These are phyloP conservation scores for Acanthamoeba healyi DNA, from an alignment of 208 protist genomes.

Conservation along the genomic window DNA sequence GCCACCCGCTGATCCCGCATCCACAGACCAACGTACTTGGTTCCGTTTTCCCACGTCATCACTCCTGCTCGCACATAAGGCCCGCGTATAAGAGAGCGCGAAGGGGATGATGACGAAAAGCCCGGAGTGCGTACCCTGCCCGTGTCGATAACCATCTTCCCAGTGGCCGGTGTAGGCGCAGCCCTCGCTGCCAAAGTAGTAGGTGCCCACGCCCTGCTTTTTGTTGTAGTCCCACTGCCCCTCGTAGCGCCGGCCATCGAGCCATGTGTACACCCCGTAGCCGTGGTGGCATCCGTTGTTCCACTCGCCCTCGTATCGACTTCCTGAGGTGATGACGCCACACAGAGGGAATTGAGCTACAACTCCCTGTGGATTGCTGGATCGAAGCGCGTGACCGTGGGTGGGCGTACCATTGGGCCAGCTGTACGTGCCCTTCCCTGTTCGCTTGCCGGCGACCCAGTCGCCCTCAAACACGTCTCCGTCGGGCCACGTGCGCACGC, in stretches of 20 bases:
- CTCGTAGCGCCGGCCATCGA: slow-evolving; percentile 56
- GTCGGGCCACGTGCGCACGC: slow-evolving; percentile 36
- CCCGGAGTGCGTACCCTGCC: neutral
- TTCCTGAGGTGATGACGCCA: slow-evolving; percentile 6
- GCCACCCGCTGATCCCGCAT: neutral
- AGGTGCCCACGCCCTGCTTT: slow-evolving; percentile 46
- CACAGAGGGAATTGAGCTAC: neutral
- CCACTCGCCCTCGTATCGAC: slow-evolving; percentile 62
- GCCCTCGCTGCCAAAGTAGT: slow-evolving; percentile 32
- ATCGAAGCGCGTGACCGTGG: too few relatives aligned
- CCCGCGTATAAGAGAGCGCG: neutral
- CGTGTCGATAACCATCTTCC: slow-evolving; percentile 31
- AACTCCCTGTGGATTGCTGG: too few relatives aligned
- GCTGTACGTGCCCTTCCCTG: slow-evolving; percentile 52
- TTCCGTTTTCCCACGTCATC: slow-evolving; percentile 41
- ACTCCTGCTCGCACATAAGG: neutral
- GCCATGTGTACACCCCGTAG: slow-evolving; percentile 49
- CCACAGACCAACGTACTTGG: slow-evolving; percentile 50
- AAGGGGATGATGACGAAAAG: neutral
- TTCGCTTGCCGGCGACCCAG: slow-evolving; percentile 55
- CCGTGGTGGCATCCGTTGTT: slow-evolving; percentile 59
- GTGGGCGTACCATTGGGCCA: slow-evolving; percentile 72
- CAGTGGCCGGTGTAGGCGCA: slow-evolving; percentile 47
- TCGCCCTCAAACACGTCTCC: slow-evolving; percentile 72
- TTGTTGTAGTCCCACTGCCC: slow-evolving; percentile 62